Percentiles rank a stretch among this genome's conserved stretches.
These are phyloP conservation scores for Claviceps monticola DNA, from an alignment of 2,329 filamentous ascomycete genomes.

Conservation along the genomic window DNA sequence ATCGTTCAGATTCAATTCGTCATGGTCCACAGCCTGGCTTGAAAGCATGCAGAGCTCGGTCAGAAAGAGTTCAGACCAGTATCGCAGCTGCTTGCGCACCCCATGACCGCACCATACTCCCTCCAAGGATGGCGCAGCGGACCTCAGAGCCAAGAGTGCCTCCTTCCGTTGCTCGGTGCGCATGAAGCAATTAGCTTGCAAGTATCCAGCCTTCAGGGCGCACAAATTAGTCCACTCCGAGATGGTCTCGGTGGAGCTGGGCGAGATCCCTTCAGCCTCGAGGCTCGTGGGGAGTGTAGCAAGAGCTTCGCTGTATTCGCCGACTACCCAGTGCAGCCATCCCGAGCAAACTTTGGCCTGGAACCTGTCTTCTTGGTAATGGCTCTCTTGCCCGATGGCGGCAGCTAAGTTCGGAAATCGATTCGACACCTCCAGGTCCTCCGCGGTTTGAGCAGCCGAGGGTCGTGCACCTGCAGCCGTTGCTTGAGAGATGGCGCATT, in stretches of 20 bases:
- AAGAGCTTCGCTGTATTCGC: slow-evolving; percentile 51
- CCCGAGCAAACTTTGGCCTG: slow-evolving; percentile 74
- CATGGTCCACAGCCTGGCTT: slow-evolving; percentile 42
- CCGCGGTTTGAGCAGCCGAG: slow-evolving; percentile 26
- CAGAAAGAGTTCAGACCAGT: slow-evolving; percentile 68
- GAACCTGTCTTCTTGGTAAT: slow-evolving; percentile 44
- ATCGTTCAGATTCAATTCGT: slow-evolving; percentile 35
- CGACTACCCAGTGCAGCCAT: slow-evolving; percentile 70
- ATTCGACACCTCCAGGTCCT: slow-evolving; percentile 30
- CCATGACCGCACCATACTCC: slow-evolving; percentile 35
- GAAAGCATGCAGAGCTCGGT: slow-evolving; percentile 62
- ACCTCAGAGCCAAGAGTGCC: slow-evolving; percentile 52
- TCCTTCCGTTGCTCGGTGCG: slow-evolving; percentile 36
- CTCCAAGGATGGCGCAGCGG: slow-evolving; percentile 49
- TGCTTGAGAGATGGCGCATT: slow-evolving; percentile 47
- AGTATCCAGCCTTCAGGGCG: slow-evolving; percentile 62
- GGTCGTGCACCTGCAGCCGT: slow-evolving; percentile 27
- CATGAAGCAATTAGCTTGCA: slow-evolving; percentile 53
- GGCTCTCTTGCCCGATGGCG: slow-evolving; percentile 44
- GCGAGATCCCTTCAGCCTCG: slow-evolving; percentile 36
- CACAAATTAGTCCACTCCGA: slow-evolving; percentile 74
- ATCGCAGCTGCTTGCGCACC: slow-evolving; percentile 50
- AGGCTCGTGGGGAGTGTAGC: slow-evolving; percentile 50
- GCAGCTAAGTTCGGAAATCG: slow-evolving; percentile 37
- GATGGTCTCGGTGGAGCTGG: slow-evolving; percentile 38